Base-by-base conservation (phyloP, 2,329 filamentous ascomycete species). In the Venturia asperata region DNA sequence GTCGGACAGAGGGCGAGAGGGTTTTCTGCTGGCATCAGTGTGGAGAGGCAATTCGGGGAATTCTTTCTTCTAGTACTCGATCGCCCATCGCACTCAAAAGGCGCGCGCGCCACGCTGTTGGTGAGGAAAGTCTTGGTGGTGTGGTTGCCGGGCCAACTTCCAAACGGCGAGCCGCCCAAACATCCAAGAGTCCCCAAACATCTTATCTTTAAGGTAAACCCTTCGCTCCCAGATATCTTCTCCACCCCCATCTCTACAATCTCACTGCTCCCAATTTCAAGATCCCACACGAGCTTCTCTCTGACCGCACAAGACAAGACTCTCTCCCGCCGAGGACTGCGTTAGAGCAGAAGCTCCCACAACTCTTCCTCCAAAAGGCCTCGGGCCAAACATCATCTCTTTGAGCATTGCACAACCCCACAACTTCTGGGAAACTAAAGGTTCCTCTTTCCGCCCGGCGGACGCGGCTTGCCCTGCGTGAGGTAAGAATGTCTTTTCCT, bases 391-490 rank as follows among this genome's bases (percentile, higher is more conserved):
- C 30, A 27, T 37, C 52, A 37, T 37, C 30, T 37, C 30, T 37
- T 37, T 58, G 52, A 37, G 37, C 52, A 58, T 34, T 27, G 30
- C 27, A 58, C 52, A 34, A 58, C 37, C 27, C 52, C 52, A 58
- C 27, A n/a, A n/a, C 52, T 58, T 58, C 52, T 58, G 52, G 30
- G 27, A 58, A n/a, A 37, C 52, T 37, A 58, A 58, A 34, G 19
- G 15, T 62, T 77, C 73, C 72, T 74, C 76, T 74, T 77, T 74
- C 75, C 77, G 87, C 88, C 89, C 88, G 88, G 87, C 88, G 85
- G 84, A 83, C 75, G 85, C 87, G 86, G 87, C 87, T 90, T 88
- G 87, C 86, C 83, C 86, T 91, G 87, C 87, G 87, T 87, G 87
- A 92, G 88, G 89, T 91, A 76, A 70, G 79, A 71, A 56, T 45